Conservation (phyloP, 768 basidiomycete species). For the Chiua virens region DNA sequence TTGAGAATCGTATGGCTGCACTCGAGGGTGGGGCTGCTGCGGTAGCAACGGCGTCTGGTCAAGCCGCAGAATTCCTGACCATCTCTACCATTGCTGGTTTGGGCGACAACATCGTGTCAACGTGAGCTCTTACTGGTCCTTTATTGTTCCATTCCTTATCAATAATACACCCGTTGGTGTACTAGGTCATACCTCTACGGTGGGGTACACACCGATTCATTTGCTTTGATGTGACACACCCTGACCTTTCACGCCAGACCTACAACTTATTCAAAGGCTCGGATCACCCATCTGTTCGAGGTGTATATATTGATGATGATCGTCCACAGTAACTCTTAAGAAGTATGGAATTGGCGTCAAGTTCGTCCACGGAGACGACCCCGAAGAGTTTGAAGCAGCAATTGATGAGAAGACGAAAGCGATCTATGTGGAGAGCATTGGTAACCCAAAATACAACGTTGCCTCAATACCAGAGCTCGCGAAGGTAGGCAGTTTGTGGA, state of each 20-base stretch:
- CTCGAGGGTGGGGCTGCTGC: conserved; percentile 65
- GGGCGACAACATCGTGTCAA: conserved; percentile 68
- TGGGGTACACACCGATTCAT: conserved; percentile 40
- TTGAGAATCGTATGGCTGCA: conserved; percentile 63
- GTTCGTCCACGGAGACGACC: conserved; percentile 49
- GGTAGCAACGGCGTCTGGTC: conserved; percentile 56
- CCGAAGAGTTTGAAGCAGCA: conserved; percentile 46
- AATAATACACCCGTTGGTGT: background rate
- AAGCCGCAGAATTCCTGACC: conserved; percentile 62
- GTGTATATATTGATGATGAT: background rate
- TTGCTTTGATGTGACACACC: background rate
- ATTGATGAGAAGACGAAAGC: conserved; percentile 64
- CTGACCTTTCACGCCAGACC: conserved; percentile 38
- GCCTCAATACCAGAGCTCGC: conserved; percentile 55
- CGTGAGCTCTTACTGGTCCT: conserved; percentile 45
- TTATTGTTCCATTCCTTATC: background rate
- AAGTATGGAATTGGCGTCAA: conserved; percentile 55
- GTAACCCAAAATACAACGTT: conserved; percentile 61
- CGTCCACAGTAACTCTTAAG: conserved; percentile 47
- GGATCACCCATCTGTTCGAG: background rate
- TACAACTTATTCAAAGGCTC: conserved; percentile 65
- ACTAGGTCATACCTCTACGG: conserved; percentile 54
- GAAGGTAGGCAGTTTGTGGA: conserved; percentile 34
- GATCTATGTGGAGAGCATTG: conserved; percentile 58
- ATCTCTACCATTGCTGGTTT: conserved; percentile 49